Evolutionary conservation across 2,329 filamentous ascomycete species (phyloP), one percentile per base, ranked within the genome.

Genomic region (Aureobasidium namibiae): DNA sequence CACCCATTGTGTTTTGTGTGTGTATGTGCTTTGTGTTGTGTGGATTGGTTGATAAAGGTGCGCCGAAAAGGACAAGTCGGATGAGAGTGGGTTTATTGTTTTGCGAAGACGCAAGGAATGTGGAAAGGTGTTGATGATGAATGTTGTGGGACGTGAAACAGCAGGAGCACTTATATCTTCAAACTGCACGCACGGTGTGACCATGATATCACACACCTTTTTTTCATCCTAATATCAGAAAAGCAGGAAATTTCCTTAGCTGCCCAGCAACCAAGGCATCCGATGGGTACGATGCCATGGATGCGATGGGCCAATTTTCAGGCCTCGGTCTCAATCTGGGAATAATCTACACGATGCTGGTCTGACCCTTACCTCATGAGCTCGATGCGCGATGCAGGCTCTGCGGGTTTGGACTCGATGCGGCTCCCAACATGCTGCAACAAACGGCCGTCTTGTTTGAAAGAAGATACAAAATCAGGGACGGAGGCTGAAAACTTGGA

Each of bases 1-100:
- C 88, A 77, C 89, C 89, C 89, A 94, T 92, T 74, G 68, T 66
- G 62, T 59, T 61, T 11, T 44, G 18, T 44, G 14, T 18, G 41
- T 34, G 29, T 29, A 9, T 29, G 26, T 29, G 26, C 4, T 29
- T 29, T 29, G 26, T 29, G n/a, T n/a, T n/a, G n/a, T n/a, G n/a
- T n/a, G n/a, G 14, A 3, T 53, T 38, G 18, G 13, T 31, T 3
- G 24, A 31, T n/a, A 21, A 21, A 41, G 24, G 9, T n/a, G 16
- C 7, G 23, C 4, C n/a, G 34, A 31, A 33, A 8, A 21, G 26
- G 49, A 26, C 16, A n/a, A 31, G 38, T 18, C 23, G 38, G 18
- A n/a, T 14, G 26, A 9, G 41, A n/a, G n/a, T n/a, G 56, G 41
- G 34, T 59, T 50, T 59, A 18, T 50, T 50, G 33, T 42, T 45